Evolutionary conservation across 148 eudicot species (phyloP).

Genomic region (Cornus kousa): DNA sequence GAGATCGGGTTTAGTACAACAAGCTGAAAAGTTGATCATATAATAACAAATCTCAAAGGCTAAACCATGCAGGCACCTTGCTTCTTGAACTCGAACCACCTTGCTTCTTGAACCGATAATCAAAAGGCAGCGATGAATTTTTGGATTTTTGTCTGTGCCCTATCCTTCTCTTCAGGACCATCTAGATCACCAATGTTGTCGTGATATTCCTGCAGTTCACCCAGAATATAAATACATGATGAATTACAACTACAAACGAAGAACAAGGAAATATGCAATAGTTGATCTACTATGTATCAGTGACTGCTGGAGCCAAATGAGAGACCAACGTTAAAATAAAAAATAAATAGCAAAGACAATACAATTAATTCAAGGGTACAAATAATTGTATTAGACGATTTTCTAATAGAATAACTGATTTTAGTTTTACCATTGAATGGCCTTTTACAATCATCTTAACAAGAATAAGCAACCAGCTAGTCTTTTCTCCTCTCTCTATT

Average conservation of each 20-base stretch:
- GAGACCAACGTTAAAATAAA: too few relatives aligned
- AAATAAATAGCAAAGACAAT: not conserved
- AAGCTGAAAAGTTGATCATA: not conserved
- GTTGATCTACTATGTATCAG: not conserved
- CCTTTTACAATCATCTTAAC: not conserved
- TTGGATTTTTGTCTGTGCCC: conserved; percentile 73
- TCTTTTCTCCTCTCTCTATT: too few relatives aligned
- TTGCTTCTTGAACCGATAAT: not conserved
- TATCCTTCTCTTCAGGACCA: conserved; percentile 98
- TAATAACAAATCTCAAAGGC: not conserved
- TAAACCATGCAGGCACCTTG: not conserved
- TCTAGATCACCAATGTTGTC: conserved; percentile 95
- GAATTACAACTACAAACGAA: not conserved
- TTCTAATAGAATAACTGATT: too few relatives aligned
- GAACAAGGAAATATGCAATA: not conserved
- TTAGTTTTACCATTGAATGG: not conserved
- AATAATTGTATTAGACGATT: too few relatives aligned
- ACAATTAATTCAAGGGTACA: not conserved
- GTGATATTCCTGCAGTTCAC: conserved; percentile 68
- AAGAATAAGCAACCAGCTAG: not conserved
- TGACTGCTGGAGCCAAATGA: not conserved
- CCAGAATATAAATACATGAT: not conserved
- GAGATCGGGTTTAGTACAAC: not conserved
- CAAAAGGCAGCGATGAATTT: conserved; percentile 71
- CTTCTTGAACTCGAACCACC: conserved; percentile 5